A percentile compares a stretch with the other conserved stretches of the same genome.
Evolutionary conservation across 495 filamentous ascomycete genomes (phyloP).

Genomic region (Hypoxylon lenormandii): DNA sequence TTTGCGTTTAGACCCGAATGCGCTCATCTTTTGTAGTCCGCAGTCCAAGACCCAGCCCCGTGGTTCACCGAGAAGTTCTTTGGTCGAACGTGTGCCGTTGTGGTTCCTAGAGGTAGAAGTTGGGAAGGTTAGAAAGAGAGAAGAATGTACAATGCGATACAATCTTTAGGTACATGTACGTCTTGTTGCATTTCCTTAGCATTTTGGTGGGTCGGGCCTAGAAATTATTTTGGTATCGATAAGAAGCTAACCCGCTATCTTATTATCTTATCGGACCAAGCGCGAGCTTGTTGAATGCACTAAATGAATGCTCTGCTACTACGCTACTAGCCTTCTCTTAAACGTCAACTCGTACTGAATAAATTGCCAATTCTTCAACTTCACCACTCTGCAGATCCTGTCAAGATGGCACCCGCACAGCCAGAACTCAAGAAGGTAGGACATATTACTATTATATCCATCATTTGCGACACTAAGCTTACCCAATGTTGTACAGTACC

Average conservation of each 20-base stretch:
- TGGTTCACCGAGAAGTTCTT: neutral
- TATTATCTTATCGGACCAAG: constrained; percentile 16
- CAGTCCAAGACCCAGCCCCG: neutral
- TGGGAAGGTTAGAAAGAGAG: neutral
- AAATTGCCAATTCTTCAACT: constrained; percentile 10
- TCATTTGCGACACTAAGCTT: constrained; percentile 5
- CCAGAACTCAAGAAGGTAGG: constrained; percentile 97
- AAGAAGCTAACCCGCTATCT: constrained; percentile 31
- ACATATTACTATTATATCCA: neutral
- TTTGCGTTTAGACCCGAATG: constrained; percentile 76
- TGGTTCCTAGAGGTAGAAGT: neutral
- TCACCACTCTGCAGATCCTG: constrained; percentile 17
- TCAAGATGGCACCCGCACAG: constrained; percentile 96
- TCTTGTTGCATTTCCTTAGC: too few species aligned
- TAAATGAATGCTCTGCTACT: neutral
- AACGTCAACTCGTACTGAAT: constrained; percentile 10
- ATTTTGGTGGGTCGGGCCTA: neutral
- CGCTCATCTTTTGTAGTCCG: constrained; percentile 68
- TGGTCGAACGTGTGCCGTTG: neutral
- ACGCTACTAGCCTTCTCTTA: constrained; percentile 16
- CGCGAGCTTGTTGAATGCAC: constrained; percentile 9
- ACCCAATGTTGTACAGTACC: constrained; percentile 73
- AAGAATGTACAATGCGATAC: neutral
- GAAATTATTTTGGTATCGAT: constrained; percentile 40
- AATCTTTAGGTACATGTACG: too few species aligned